These are phyloP conservation scores for Xylariaceae sp. DNA, from an alignment of 2,329 filamentous ascomycete species.

Conservation along the genomic window DNA sequence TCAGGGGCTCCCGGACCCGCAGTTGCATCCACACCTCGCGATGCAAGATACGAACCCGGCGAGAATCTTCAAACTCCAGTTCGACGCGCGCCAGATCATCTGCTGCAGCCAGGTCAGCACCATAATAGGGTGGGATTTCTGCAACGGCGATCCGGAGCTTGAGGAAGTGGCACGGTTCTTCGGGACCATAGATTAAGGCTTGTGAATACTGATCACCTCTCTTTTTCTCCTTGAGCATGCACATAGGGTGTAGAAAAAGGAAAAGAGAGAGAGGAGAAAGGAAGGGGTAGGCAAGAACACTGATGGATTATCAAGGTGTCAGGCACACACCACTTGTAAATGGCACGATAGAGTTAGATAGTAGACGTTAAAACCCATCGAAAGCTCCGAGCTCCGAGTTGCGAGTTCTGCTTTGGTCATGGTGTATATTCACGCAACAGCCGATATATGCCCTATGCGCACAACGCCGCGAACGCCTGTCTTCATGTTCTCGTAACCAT, in stretches of 20 bases:
- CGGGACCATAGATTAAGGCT: conserved; percentile 54
- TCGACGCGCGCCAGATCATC: conserved; percentile 87
- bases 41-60: conserved; percentile 45
- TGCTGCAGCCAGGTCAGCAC: conserved; percentile 88
- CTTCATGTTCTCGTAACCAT: background rate
- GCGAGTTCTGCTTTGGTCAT: too few species aligned
- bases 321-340: too few species aligned
- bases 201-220: too few species aligned
- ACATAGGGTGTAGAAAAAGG: too few species aligned
- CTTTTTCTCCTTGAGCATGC: too few species aligned
- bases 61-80: conserved; percentile 93
- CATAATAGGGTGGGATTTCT: conserved; percentile 98
- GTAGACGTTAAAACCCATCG: too few species aligned
- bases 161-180: conserved; percentile 78
- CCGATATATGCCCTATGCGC: conserved; percentile 19
- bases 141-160: conserved; percentile 76
- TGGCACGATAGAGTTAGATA: too few species aligned
- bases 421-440: too few species aligned
- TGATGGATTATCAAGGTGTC: too few species aligned
- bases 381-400: too few species aligned
- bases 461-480: conserved; percentile 11
- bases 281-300: too few species aligned
- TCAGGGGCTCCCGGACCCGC: conserved; percentile 27
- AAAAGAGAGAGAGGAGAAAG: too few species aligned
- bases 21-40: conserved; percentile 40